phyloP scores from a whole-genome alignment of 352 stramenopile species.

The Globisporangium ultimum region DNA sequence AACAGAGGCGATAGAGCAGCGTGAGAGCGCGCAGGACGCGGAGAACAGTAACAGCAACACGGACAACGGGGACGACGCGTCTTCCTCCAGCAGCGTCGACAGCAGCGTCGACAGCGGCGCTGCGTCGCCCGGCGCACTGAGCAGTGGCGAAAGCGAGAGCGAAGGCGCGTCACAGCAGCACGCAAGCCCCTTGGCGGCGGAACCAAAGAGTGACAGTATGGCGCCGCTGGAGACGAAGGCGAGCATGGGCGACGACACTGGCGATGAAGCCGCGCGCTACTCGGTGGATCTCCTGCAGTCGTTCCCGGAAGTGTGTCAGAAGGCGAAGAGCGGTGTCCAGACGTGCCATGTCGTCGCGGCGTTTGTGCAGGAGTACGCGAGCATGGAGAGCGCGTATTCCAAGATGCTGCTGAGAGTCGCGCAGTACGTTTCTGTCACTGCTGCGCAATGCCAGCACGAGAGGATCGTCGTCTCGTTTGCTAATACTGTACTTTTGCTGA shows the following conservation, averaged over 20 bases:
- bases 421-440: slow-evolving; percentile 28
- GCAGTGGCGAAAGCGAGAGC: background rate
- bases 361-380: slow-evolving; percentile 59
- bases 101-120: background rate
- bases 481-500: background rate
- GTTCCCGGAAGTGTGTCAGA: slow-evolving; percentile 69
- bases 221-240: background rate
- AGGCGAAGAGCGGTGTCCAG: slow-evolving; percentile 73
- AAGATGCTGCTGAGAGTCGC: slow-evolving; percentile 57
- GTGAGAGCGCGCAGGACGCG: background rate
- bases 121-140: background rate
- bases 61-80: background rate
- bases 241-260: background rate
- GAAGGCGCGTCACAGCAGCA: background rate
- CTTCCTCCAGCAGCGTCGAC: too few relatives aligned
- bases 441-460: background rate
- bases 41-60: background rate
- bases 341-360: slow-evolving; percentile 64
- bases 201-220: background rate
- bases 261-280: slow-evolving; percentile 24
- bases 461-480: background rate
- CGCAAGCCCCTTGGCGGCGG: too few relatives aligned
- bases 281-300: slow-evolving; percentile 67
- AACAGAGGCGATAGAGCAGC: background rate
- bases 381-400: slow-evolving; percentile 57